Evolutionary conservation across 2,329 filamentous ascomycete species (phyloP).

Genomic region (Chaetomiaceae sp.): DNA sequence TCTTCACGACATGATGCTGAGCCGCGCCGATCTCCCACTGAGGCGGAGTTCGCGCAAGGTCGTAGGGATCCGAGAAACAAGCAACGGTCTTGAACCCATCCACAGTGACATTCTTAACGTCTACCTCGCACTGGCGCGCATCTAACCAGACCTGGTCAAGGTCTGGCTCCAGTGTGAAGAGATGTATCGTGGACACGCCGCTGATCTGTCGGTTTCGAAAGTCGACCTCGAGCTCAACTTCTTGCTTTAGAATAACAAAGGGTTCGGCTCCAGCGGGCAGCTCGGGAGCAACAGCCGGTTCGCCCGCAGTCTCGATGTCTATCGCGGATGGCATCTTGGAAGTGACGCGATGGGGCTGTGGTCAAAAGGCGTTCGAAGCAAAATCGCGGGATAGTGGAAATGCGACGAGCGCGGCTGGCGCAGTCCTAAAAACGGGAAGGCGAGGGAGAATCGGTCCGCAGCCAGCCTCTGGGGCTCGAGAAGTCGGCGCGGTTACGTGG

Average conservation of each 20-base stretch:
- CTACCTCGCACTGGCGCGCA: conserved; percentile 56
- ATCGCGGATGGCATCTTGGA: conserved; percentile 25
- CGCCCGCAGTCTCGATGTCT: conserved; percentile 16
- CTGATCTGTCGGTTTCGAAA: conserved; percentile 68
- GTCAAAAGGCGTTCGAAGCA: too few species aligned
- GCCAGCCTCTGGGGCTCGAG: conserved; percentile 13
- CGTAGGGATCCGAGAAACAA: conserved; percentile 59
- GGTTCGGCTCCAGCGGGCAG: conserved; percentile 24
- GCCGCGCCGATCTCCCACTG: conserved; percentile 59
- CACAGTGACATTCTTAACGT: conserved; percentile 48
- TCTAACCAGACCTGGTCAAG: conserved; percentile 54
- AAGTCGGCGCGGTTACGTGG: conserved; percentile 6
- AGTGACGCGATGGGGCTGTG: neutral
- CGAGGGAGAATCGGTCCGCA: conserved; percentile 1
- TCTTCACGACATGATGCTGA: conserved; percentile 69
- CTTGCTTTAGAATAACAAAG: conserved; percentile 67
- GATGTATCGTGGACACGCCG: conserved; percentile 74
- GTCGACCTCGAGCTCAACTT: conserved; percentile 83
- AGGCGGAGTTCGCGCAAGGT: conserved; percentile 53
- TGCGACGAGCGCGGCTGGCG: too few species aligned
- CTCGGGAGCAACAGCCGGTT: conserved; percentile 12
- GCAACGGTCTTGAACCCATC: conserved; percentile 40
- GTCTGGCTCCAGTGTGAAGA: conserved; percentile 57
- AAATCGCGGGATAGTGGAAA: too few species aligned
- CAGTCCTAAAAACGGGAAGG: neutral